Evolutionary conservation across 441 rosid species (phyloP).

Genomic region (Pelargonium myrrhifolium): DNA sequence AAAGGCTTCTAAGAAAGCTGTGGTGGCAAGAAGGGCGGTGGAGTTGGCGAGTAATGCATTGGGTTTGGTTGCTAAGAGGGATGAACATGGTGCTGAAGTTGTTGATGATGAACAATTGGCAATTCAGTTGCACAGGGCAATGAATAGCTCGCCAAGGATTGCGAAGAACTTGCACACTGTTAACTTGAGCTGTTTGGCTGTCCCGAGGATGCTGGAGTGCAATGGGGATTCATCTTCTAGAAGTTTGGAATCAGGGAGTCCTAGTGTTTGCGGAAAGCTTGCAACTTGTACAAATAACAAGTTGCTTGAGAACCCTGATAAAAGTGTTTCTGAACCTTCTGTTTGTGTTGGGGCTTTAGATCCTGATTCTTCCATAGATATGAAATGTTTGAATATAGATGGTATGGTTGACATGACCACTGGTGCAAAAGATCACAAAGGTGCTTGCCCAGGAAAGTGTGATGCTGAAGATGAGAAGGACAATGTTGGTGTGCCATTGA

Average conservation of each 20-base stretch:
- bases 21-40: conserved; percentile 20
- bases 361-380: conserved; percentile 12
- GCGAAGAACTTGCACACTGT: conserved; percentile 21
- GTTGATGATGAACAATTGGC: conserved; percentile 30
- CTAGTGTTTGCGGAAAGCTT: conserved; percentile 9
- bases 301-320: conserved; percentile 5
- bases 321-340: conserved; percentile 10
- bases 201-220: conserved; percentile 4
- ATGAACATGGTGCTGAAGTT: conserved; percentile 11
- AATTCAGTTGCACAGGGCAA: conserved; percentile 24
- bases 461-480: conserved; percentile 13
- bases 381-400: conserved; percentile 9
- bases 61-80: conserved; percentile 11
- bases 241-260: conserved; percentile 7
- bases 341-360: neutral
- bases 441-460: neutral
- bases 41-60: conserved; percentile 17
- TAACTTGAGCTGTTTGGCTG: conserved; percentile 9
- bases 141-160: conserved; percentile 30
- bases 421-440: conserved; percentile 6
- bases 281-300: neutral
- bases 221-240: conserved; percentile 7
- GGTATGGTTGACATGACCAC: conserved; percentile 8
- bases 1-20: conserved; percentile 22
- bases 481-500: conserved; percentile 2